Base-by-base conservation (phyloP, 352 stramenopile genomes). In the Phytopythium sindhum region DNA sequence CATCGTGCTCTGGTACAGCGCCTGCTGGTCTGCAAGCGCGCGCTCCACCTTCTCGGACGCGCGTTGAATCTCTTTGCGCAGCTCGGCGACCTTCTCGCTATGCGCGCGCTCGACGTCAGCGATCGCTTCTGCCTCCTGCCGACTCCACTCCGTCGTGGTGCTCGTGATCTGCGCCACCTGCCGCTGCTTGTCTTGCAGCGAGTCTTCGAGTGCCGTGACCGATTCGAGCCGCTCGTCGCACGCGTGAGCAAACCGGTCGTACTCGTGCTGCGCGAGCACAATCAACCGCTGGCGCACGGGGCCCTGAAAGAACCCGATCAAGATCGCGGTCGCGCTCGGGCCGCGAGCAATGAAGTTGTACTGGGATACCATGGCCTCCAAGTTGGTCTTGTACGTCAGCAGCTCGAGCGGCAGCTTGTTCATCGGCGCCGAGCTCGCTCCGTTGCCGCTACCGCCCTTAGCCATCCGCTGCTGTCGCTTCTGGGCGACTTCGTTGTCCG, bases 1-100 rank as follows among this genome's bases (percentile, higher is more conserved):
- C 84, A 92, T 90, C 4, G 84, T 92, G 58, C 78, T 86, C 56
- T 89, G 81, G 55, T 92, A 90, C 53, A 92, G 51, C 48, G 71
- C 65, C 63, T 89, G 79, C 64, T 89, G 84, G 12, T 89, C 81
- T 2, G 67, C 63, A 57, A 89, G 59, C 0, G 84, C 84, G 4
- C 58, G 51, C 61, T 86, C 76, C 15, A 92, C 82, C 48, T 76
- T 72, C 4, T 69, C 66, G 29, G 80, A 67, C 14, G 70, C 78
- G 26, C 61, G 66, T 8, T 55, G 61, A 55, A 90, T 86, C 17
- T 75, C 66, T 29, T 59, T 51, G 57, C 84, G 64, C 4, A 90
- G 58, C 33, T 72, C 71, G 10, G 33, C 53, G 23, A 83, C 62
- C 48, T 89, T 66, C 39, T 79, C 64, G 33, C 71, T 69, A 63